phyloP scores from a whole-genome alignment of 257 asterid genomes.

The Gardenia jasminoides region DNA sequence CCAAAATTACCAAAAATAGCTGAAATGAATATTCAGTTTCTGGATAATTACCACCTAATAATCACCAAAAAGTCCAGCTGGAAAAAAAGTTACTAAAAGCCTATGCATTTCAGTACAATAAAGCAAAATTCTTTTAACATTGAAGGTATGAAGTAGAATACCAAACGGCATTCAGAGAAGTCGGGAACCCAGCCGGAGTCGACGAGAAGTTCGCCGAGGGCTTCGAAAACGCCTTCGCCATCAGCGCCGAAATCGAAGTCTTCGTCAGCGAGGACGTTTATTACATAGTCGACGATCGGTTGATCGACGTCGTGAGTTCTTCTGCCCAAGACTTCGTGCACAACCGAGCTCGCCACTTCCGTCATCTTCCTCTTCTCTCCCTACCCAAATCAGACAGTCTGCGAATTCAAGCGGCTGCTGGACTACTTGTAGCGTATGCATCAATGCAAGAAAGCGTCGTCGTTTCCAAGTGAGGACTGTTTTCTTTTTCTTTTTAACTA shows the following conservation, averaged over 20 bases:
- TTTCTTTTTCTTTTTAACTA: too few relatives aligned
- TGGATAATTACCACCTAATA: neutral
- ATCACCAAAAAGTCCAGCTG: neutral
- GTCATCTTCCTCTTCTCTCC: constrained; percentile 48
- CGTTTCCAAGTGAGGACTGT: neutral
- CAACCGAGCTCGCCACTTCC: constrained; percentile 84
- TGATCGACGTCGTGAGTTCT: constrained; percentile 71
- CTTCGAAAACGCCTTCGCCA: constrained; percentile 92
- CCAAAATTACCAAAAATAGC: neutral
- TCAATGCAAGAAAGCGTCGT: neutral
- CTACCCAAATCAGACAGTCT: neutral
- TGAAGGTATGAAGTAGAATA: constrained; percentile 20
- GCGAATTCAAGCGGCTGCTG: too few relatives aligned
- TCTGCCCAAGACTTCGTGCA: constrained; percentile 80
- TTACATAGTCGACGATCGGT: constrained; percentile 83
- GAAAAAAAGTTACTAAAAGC: too few relatives aligned
- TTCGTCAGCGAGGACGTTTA: constrained; percentile 95
- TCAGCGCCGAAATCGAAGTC: constrained; percentile 94
- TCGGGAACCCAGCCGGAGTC: constrained; percentile 82
- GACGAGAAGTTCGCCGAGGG: constrained; percentile 85
- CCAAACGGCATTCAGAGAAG: constrained; percentile 75
- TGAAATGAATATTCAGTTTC: neutral
- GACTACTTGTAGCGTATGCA: too few relatives aligned
- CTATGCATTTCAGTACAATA: neutral
- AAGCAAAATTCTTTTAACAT: neutral